phyloP scores from a whole-genome alignment of 306 rosid genomes.

The Oemleria cerasiformis region DNA sequence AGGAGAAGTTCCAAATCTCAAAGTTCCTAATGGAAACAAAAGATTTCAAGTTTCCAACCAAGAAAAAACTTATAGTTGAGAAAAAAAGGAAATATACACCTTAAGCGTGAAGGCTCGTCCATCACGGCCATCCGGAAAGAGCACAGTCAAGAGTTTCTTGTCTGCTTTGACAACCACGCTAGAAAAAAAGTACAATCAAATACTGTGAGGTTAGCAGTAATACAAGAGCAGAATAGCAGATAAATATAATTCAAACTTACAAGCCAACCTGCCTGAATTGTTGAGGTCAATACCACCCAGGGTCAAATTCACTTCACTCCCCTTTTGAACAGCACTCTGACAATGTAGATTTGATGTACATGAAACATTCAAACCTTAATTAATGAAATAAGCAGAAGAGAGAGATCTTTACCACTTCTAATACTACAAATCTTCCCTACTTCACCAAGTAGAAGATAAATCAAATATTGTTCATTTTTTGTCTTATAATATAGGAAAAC shows the following conservation, averaged over 20 bases:
- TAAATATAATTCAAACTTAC: constrained; percentile 29
- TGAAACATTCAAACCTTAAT: neutral
- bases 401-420: neutral
- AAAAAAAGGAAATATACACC: constrained; percentile 42
- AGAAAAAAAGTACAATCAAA: constrained; percentile 35
- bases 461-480: too few relatives aligned
- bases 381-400: neutral
- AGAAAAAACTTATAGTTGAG: neutral
- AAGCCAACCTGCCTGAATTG: constrained; percentile 99
- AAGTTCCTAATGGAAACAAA: neutral
- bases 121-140: constrained; percentile 92
- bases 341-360: constrained; percentile 12
- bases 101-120: constrained; percentile 95
- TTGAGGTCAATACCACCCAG: constrained; percentile 99
- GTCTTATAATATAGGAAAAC: too few relatives aligned
- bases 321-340: constrained; percentile 74
- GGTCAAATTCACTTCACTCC: constrained; percentile 88
- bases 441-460: neutral
- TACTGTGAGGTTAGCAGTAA: constrained; percentile 25
- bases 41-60: neutral
- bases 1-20: neutral
- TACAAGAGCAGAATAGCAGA: constrained; percentile 15
- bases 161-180: constrained; percentile 92
- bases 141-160: constrained; percentile 90
- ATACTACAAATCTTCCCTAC: neutral